Evolutionary conservation across 2,329 filamentous ascomycete species (phyloP).

Genomic region (Nemania sp.): DNA sequence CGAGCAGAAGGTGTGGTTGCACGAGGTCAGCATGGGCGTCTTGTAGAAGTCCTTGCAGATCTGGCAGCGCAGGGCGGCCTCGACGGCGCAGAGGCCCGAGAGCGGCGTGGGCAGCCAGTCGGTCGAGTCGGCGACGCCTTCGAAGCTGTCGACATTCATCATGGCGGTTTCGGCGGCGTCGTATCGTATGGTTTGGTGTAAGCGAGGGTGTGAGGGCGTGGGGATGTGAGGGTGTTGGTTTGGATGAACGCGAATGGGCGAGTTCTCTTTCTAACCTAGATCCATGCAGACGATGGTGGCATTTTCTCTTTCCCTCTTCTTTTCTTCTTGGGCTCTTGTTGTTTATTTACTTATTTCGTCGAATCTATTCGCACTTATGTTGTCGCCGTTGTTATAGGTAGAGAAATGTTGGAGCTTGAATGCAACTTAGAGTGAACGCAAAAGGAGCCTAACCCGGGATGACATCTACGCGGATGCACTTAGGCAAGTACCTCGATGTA

Average conservation of each 20-base stretch:
- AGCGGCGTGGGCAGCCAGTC: slow-evolving; percentile 80
- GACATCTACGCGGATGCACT: no score
- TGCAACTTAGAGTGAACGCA: no score
- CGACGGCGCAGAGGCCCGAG: slow-evolving; percentile 68
- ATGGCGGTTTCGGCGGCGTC: not conserved
- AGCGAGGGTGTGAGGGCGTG: not conserved
- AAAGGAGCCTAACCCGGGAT: no score
- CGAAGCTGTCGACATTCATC: slow-evolving; percentile 35
- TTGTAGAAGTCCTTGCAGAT: slow-evolving; percentile 98
- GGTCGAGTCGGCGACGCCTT: slow-evolving; percentile 73
- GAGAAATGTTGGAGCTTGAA: no score
- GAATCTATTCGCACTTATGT: no score
- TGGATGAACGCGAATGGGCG: not conserved
- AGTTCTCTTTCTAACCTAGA: not conserved
- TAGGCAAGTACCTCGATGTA: no score
- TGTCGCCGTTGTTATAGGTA: no score
- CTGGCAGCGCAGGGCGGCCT: slow-evolving; percentile 87
- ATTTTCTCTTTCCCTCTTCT: no score
- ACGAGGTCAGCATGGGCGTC: slow-evolving; percentile 93
- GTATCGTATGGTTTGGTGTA: no score
- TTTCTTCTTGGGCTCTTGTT: no score
- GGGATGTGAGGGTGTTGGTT: not conserved
- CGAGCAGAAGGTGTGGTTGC: slow-evolving; percentile 95
- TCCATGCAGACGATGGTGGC: not conserved
- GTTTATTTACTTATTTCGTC: no score